These are phyloP conservation scores for Pseudogymnoascus sp. DNA, from an alignment of 2,329 filamentous ascomycete species.

Conservation along the genomic window DNA sequence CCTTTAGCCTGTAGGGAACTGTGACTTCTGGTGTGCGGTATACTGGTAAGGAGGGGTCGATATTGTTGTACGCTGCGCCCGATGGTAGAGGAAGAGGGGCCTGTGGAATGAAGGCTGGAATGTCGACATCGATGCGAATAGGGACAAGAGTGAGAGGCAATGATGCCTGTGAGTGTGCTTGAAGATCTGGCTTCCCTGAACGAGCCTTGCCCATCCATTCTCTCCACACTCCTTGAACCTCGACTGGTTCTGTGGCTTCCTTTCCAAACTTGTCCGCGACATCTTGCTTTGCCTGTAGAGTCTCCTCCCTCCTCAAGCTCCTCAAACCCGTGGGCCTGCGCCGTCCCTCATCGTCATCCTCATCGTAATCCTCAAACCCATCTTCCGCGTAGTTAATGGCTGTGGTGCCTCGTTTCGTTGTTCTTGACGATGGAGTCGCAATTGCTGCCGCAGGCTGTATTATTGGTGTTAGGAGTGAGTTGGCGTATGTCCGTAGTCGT, in stretches of 20 bases:
- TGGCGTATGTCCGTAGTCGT: constrained; percentile 80
- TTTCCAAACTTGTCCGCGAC: constrained; percentile 72
- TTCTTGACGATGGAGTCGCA: constrained; percentile 62
- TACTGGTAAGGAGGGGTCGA: constrained; percentile 65
- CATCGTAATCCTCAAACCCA: constrained; percentile 78
- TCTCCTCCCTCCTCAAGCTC: constrained; percentile 71
- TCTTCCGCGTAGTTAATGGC: constrained; percentile 98
- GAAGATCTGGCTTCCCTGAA: constrained; percentile 46
- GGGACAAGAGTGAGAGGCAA: constrained; percentile 87
- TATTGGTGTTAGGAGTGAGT: constrained; percentile 81
- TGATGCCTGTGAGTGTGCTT: constrained; percentile 57
- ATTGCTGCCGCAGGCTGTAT: constrained; percentile 59
- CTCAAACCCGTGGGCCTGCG: constrained; percentile 69
- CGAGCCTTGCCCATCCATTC: constrained; percentile 85
- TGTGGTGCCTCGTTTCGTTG: constrained; percentile 94
- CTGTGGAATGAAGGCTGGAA: constrained; percentile 65
- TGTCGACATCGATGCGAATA: constrained; percentile 91
- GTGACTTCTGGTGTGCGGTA: constrained; percentile 74
- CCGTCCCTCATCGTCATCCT: constrained; percentile 65
- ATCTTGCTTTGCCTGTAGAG: constrained; percentile 52
- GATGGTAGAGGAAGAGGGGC: constrained; percentile 56
- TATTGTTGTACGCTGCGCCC: constrained; percentile 45
- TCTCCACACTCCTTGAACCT: constrained; percentile 83
- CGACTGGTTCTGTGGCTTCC: constrained; percentile 68
- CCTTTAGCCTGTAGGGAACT: constrained; percentile 79